A percentile compares a stretch with the other conserved stretches of the same genome.
These are phyloP conservation scores for Hanseniaspora hatyaiensis DNA, from an alignment of 805 yeast species.

Conservation along the genomic window DNA sequence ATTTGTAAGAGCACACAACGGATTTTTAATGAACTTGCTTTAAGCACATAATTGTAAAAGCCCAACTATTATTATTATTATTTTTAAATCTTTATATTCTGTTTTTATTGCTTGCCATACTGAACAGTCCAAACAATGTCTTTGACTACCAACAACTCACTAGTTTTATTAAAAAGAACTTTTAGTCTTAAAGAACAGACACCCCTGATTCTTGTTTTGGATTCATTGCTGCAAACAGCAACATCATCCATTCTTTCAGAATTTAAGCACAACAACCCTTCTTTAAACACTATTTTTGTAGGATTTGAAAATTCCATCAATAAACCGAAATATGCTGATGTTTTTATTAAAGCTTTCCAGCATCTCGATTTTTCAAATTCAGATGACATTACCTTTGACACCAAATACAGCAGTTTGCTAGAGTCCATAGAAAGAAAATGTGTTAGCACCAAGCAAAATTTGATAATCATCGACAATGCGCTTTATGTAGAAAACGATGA, in stretches of 20 bases:
- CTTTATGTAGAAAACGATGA: constrained; percentile 9
- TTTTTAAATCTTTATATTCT: neutral
- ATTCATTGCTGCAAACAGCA: constrained; percentile 61
- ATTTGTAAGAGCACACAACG: too few relatives aligned
- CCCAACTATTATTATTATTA: too few relatives aligned
- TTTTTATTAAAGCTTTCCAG: constrained; percentile 39
- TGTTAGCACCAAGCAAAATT: constrained; percentile 6
- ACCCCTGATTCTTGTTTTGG: constrained; percentile 60
- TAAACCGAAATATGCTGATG: constrained; percentile 39
- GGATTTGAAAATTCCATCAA: constrained; percentile 53
- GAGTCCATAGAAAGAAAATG: constrained; percentile 16
- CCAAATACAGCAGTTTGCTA: too few relatives aligned
- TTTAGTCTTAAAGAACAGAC: constrained; percentile 59
- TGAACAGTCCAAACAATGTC: too few relatives aligned
- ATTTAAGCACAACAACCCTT: constrained; percentile 34
- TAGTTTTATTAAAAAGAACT: constrained; percentile 56
- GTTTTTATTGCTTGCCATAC: neutral
- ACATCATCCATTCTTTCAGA: constrained; percentile 42
- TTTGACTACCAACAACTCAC: constrained; percentile 31
- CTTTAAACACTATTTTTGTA: constrained; percentile 33
- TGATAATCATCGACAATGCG: constrained; percentile 14
- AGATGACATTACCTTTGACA: too few relatives aligned
- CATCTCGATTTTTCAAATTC: constrained; percentile 17
- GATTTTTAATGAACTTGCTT: too few relatives aligned
- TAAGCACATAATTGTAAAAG: too few relatives aligned